A percentile compares a stretch with the other conserved stretches of the same genome.
phyloP scores from a whole-genome alignment of 2,329 filamentous ascomycete species.

The Fusarium graminum region DNA sequence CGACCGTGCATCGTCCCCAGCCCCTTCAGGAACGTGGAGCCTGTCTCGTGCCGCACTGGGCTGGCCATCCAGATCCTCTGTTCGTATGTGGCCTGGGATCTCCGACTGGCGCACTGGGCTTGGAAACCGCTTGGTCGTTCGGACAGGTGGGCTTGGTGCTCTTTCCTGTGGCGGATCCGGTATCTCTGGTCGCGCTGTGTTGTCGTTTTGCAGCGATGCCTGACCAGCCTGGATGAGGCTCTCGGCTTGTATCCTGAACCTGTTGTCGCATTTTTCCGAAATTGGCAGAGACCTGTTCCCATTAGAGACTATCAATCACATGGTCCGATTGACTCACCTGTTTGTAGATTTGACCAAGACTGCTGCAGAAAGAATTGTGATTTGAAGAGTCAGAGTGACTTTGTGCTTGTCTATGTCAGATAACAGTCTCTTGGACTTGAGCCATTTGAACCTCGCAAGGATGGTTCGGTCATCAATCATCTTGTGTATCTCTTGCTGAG shows the following conservation, averaged over 20 bases:
- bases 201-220: slow-evolving; percentile 25
- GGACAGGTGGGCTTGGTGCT: slow-evolving; percentile 29
- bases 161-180: slow-evolving; percentile 9
- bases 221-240: slow-evolving; percentile 34
- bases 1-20: slow-evolving; percentile 5
- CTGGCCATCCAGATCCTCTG: slow-evolving; percentile 23
- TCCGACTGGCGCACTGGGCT: slow-evolving; percentile 24
- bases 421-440: slow-evolving; percentile 13
- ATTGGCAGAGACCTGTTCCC: neutral
- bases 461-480: slow-evolving; percentile 5
- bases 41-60: neutral
- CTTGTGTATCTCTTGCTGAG: slow-evolving; percentile 11
- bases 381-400: slow-evolving; percentile 26
- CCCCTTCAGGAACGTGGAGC: neutral
- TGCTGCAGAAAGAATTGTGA: slow-evolving; percentile 23
- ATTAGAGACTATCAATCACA: neutral
- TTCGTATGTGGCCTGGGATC: slow-evolving; percentile 14
- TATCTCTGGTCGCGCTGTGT: neutral
- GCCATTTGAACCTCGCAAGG: slow-evolving; percentile 11
- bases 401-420: slow-evolving; percentile 38
- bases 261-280: slow-evolving; percentile 2
- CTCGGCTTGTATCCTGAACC: slow-evolving; percentile 33
- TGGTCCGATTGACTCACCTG: neutral
- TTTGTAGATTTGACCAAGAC: slow-evolving; percentile 20
- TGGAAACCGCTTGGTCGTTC: slow-evolving; percentile 21